These are phyloP conservation scores for Lactarius hatsudake DNA, from an alignment of 768 basidiomycete genomes.

Conservation along the genomic window DNA sequence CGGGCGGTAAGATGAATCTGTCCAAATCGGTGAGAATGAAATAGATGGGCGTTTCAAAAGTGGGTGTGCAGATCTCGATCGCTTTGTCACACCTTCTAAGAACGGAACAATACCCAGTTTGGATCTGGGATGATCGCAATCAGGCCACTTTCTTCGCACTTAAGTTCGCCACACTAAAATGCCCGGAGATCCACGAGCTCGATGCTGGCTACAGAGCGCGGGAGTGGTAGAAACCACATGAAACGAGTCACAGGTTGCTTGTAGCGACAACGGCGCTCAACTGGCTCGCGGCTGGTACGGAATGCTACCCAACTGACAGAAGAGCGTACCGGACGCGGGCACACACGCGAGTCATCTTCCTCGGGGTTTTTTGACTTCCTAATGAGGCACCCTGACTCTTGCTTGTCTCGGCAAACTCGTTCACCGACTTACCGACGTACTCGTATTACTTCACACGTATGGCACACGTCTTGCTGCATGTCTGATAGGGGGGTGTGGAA, in stretches of 20 bases:
- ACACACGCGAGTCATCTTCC: slow-evolving; percentile 13
- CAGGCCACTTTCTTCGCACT: slow-evolving; percentile 4
- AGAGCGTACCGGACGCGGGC: background rate
- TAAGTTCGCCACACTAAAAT: background rate
- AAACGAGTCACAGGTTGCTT: slow-evolving; percentile 18
- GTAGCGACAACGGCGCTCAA: background rate
- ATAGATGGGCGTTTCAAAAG: slow-evolving; percentile 14
- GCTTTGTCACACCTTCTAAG: slow-evolving; percentile 2
- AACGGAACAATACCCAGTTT: slow-evolving; percentile 17
- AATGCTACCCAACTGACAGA: background rate
- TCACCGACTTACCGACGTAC: background rate
- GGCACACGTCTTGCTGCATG: background rate
- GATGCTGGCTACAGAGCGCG: background rate
- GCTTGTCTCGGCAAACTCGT: slow-evolving; percentile 1
- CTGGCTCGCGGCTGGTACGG: background rate
- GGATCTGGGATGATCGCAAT: slow-evolving; percentile 12
- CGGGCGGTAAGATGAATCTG: slow-evolving; percentile 10
- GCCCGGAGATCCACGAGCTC: slow-evolving; percentile 5
- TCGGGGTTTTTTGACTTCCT: background rate
- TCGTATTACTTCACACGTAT: background rate
- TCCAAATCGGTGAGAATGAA: slow-evolving; percentile 24
- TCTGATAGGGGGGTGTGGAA: background rate
- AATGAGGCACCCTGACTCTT: background rate
- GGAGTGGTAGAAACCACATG: slow-evolving; percentile 3
- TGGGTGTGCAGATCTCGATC: slow-evolving; percentile 23